phyloP scores from a whole-genome alignment of 1,284 basidiomycete genomes.

The Sanghuangporus sanghuang region DNA sequence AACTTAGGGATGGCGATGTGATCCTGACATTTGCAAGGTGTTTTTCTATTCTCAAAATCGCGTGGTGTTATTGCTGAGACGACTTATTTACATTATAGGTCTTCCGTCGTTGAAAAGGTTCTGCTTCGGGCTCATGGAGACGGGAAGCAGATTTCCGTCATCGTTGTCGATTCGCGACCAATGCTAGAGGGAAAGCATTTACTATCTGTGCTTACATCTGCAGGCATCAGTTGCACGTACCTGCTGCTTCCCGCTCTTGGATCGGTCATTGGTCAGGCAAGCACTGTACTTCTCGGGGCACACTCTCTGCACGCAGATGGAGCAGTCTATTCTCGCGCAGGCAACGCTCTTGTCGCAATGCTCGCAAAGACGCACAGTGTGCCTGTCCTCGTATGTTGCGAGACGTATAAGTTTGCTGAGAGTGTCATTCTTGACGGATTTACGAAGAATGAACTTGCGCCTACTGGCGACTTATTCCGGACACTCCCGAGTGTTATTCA shows the following conservation, averaged over 20 bases:
- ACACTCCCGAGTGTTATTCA: conserved; percentile 33
- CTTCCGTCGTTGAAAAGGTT: conserved; percentile 91
- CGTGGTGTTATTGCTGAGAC: background rate
- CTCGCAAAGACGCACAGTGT: conserved; percentile 86
- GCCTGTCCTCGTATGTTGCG: conserved; percentile 95
- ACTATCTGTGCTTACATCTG: conserved; percentile 65
- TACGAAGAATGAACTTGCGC: conserved; percentile 86
- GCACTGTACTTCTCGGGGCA: conserved; percentile 87
- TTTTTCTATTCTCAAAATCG: conserved; percentile 14
- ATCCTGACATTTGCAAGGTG: conserved; percentile 91
- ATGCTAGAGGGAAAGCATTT: conserved; percentile 88
- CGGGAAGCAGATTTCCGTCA: conserved; percentile 79
- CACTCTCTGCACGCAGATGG: conserved; percentile 95
- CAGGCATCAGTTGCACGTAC: conserved; percentile 86
- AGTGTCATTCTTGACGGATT: conserved; percentile 92
- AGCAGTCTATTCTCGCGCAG: conserved; percentile 89
- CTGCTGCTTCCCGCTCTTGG: conserved; percentile 86
- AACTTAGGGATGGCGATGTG: conserved; percentile 92
- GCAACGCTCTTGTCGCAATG: conserved; percentile 95
- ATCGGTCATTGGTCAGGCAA: conserved; percentile 72
- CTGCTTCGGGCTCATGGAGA: conserved; percentile 74
- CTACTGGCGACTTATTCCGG: conserved; percentile 32
- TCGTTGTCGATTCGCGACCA: conserved; percentile 93
- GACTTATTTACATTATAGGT: conserved; percentile 41
- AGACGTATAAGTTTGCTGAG: conserved; percentile 98